Conservation (phyloP, 148 eudicot genomes). For the Chenopodium quinoa region DNA sequence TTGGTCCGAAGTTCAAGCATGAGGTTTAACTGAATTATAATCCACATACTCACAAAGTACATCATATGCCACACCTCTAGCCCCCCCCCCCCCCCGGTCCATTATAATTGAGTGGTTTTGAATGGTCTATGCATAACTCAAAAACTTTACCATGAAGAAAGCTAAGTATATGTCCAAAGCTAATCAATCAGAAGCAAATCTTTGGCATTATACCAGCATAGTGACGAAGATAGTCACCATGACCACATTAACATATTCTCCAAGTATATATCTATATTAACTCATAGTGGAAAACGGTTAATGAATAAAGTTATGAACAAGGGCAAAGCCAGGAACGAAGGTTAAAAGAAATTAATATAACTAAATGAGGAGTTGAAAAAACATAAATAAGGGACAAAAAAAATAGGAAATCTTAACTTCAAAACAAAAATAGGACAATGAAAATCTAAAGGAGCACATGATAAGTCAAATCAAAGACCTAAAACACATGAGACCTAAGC, state of each 20-base stretch:
- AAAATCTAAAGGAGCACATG: conserved; percentile 1
- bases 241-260: no score
- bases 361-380: not conserved
- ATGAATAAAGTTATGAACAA: not conserved
- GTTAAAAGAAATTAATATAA: not conserved
- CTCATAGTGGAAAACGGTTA: not conserved
- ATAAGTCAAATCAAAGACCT: not conserved
- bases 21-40: no score
- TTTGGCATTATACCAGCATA: not conserved
- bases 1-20: no score
- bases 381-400: no score
- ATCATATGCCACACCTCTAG: no score
- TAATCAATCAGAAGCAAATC: not conserved
- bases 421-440: no score
- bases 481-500: not conserved
- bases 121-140: not conserved
- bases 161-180: not conserved
- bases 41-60: no score
- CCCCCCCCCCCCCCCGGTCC: no score
- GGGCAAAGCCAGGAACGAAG: not conserved
- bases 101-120: not conserved
- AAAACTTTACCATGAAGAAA: not conserved
- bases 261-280: not conserved
- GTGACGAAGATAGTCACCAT: not conserved
- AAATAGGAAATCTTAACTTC: no score